phyloP scores from a whole-genome alignment of 306 rosid genomes.

The Fragaria vesca region DNA sequence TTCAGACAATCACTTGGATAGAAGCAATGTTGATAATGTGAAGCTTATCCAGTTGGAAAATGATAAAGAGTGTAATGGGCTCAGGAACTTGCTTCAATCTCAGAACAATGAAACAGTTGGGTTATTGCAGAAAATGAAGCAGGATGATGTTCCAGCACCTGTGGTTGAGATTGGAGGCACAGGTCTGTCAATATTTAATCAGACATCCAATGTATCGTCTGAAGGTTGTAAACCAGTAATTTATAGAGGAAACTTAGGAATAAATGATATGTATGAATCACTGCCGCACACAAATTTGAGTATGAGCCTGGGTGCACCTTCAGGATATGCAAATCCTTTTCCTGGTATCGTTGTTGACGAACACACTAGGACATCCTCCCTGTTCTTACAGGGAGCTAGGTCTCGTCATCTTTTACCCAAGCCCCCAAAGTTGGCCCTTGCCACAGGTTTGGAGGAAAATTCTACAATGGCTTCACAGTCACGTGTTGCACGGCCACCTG shows the following conservation, averaged over 20 bases:
- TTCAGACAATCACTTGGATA: conserved; percentile 47
- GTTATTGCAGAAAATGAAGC: conserved; percentile 52
- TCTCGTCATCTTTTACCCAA: conserved; percentile 82
- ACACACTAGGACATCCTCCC: conserved; percentile 51
- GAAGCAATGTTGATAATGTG: conserved; percentile 30
- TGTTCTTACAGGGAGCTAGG: conserved; percentile 60
- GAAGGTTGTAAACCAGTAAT: conserved; percentile 56
- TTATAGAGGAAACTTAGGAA: conserved; percentile 46
- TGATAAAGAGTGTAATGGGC: conserved; percentile 51
- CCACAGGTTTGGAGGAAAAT: conserved; percentile 59
- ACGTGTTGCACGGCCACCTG: conserved; percentile 99
- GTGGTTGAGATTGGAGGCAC: conserved; percentile 52
- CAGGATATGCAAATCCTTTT: conserved; percentile 51
- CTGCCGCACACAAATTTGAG: conserved; percentile 72
- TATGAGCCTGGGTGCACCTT: conserved; percentile 63
- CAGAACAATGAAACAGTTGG: conserved; percentile 50
- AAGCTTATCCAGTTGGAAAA: conserved; percentile 46
- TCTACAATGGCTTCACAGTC: conserved; percentile 64
- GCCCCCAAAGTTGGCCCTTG: conserved; percentile 73
- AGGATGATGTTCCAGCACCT: conserved; percentile 52
- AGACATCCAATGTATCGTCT: conserved; percentile 53
- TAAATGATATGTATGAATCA: conserved; percentile 63
- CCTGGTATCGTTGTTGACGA: conserved; percentile 51
- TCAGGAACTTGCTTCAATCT: conserved; percentile 63
- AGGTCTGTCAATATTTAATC: conserved; percentile 45